A percentile compares a stretch with the other conserved stretches of the same genome.
Evolutionary conservation across 257 asterid species (phyloP).

Genomic region (Solanum pimpinellifolium): DNA sequence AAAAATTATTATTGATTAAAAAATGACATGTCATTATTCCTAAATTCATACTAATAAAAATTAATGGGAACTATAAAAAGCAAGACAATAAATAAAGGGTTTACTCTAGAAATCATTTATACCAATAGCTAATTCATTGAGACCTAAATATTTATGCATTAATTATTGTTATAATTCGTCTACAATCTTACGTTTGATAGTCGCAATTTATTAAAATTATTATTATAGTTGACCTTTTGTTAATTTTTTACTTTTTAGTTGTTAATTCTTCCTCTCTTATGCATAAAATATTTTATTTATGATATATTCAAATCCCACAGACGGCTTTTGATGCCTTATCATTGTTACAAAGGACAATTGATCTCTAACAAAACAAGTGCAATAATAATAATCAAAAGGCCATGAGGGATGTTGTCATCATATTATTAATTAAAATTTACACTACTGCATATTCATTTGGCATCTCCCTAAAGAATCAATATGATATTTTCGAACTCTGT

Average conservation of each 20-base stretch:
- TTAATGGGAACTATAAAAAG: not conserved
- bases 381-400: not conserved
- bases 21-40: no score
- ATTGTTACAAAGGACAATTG: not conserved
- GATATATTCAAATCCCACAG: not conserved
- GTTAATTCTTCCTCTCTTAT: not conserved
- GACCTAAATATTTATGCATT: not conserved
- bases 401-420: not conserved
- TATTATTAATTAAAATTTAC: not conserved
- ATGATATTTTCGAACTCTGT: not conserved
- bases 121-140: not conserved
- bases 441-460: not conserved
- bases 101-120: not conserved
- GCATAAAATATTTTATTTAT: not conserved
- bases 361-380: not conserved
- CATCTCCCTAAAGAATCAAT: not conserved
- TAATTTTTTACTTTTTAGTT: not conserved
- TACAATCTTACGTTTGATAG: not conserved
- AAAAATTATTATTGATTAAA: no score
- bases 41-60: no score
- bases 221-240: not conserved
- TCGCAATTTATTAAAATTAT: not conserved
- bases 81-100: not conserved
- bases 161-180: not conserved
- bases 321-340: not conserved